phyloP scores from a whole-genome alignment of 371 early-diverging fungal genomes.

The Parasitella parasitica region DNA sequence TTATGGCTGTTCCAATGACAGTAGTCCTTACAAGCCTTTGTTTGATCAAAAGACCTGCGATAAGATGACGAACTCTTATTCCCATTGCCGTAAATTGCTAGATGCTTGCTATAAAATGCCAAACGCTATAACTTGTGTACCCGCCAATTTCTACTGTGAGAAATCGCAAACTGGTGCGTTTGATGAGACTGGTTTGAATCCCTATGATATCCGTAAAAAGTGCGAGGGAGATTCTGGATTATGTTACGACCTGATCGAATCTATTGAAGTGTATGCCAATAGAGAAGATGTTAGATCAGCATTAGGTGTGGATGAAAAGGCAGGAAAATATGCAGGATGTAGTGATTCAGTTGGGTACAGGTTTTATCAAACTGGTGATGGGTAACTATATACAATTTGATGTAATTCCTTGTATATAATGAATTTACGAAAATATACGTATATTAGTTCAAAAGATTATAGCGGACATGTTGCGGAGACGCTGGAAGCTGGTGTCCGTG shows the following conservation, averaged over 20 bases:
- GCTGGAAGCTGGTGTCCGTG: slow-evolving; percentile 60
- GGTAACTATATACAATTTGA: slow-evolving; percentile 58
- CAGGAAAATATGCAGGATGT: slow-evolving; percentile 69
- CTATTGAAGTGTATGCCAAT: slow-evolving; percentile 76
- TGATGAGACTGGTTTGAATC: slow-evolving; percentile 66
- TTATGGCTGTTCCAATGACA: slow-evolving; percentile 70
- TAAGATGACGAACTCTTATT: slow-evolving; percentile 64
- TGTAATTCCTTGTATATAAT: neutral
- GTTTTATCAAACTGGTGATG: slow-evolving; percentile 77
- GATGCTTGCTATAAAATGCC: slow-evolving; percentile 77
- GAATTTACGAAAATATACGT: neutral
- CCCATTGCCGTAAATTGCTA: slow-evolving; percentile 70
- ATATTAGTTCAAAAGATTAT: slow-evolving; percentile 8
- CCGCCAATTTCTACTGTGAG: slow-evolving; percentile 81
- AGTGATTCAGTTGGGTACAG: slow-evolving; percentile 69
- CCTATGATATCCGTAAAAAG: slow-evolving; percentile 74
- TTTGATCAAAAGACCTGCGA: slow-evolving; percentile 59
- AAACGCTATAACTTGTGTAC: slow-evolving; percentile 73
- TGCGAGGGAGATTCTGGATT: slow-evolving; percentile 61
- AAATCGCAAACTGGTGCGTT: slow-evolving; percentile 53
- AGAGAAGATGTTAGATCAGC: slow-evolving; percentile 64
- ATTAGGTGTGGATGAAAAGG: slow-evolving; percentile 63
- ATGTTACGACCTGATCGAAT: slow-evolving; percentile 76
- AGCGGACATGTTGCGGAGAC: slow-evolving; percentile 45
- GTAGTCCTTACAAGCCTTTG: slow-evolving; percentile 21